Evolutionary conservation across 768 basidiomycete genomes (phyloP).

Genomic region (Mycena polygramma): DNA sequence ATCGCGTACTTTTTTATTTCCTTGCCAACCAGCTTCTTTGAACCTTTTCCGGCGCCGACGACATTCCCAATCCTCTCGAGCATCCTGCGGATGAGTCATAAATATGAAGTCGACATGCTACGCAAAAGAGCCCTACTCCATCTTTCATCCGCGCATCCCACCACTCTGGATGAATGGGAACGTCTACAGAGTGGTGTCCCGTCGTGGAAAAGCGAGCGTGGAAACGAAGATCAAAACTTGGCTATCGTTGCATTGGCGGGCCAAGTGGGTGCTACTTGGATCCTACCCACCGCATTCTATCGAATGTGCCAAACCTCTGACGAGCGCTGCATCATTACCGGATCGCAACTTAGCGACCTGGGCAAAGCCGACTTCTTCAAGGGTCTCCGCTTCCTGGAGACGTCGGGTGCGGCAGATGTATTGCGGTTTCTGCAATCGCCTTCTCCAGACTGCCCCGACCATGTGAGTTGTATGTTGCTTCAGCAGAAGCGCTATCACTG

Average conservation of each 20-base stretch:
- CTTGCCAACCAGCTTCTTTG: slow-evolving; percentile 13
- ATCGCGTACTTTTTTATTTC: background rate
- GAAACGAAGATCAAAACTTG: background rate
- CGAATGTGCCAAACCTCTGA: background rate
- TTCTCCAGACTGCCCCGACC: background rate
- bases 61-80: slow-evolving; percentile 6
- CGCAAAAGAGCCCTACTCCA: slow-evolving; percentile 21
- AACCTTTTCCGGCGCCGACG: slow-evolving; percentile 2
- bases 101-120: slow-evolving; percentile 24
- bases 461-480: background rate
- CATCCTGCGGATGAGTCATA: slow-evolving; percentile 27
- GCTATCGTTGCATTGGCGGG: background rate
- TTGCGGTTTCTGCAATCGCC: background rate
- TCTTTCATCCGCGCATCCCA: slow-evolving; percentile 1
- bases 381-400: slow-evolving; percentile 1
- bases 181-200: background rate
- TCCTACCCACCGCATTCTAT: slow-evolving; percentile 14
- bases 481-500: too few species aligned
- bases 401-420: background rate
- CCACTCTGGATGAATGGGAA: slow-evolving; percentile 2
- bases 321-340: background rate
- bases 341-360: background rate
- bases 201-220: background rate
- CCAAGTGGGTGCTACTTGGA: slow-evolving; percentile 7
- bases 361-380: background rate